A percentile compares a stretch with the other conserved stretches of the same genome.
These are phyloP conservation scores for Phialophora chinensis DNA, from an alignment of 2,329 filamentous ascomycete species.

Conservation along the genomic window DNA sequence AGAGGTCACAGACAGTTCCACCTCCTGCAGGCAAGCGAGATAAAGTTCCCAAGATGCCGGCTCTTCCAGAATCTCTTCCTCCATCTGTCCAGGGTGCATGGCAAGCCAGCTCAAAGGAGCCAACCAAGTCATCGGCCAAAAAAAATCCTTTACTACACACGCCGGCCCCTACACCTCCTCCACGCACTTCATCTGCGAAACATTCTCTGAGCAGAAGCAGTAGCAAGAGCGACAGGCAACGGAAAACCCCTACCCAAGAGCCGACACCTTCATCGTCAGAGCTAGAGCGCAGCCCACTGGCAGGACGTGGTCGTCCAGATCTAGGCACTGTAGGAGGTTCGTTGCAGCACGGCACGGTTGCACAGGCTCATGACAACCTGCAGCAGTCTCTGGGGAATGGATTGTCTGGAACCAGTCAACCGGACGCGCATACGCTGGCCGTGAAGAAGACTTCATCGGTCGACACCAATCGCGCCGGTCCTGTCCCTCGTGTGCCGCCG, in stretches of 20 bases:
- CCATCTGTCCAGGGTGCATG: neutral
- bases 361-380: constrained; percentile 40
- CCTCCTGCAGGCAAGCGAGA: constrained; percentile 28
- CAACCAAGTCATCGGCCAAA: constrained; percentile 42
- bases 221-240: constrained; percentile 30
- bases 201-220: constrained; percentile 33
- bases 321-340: constrained; percentile 35
- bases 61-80: constrained; percentile 22
- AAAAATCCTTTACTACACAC: constrained; percentile 42
- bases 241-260: constrained; percentile 9
- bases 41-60: constrained; percentile 35
- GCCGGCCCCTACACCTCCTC: constrained; percentile 39
- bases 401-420: constrained; percentile 69
- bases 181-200: constrained; percentile 39
- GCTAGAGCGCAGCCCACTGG: constrained; percentile 24
- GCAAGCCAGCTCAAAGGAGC: constrained; percentile 33
- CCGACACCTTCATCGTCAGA: constrained; percentile 20
- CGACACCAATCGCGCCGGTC: constrained; percentile 68
- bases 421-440: constrained; percentile 69
- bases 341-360: constrained; percentile 38
- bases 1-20: constrained; percentile 34
- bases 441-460: constrained; percentile 52
- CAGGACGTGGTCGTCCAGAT: constrained; percentile 37
- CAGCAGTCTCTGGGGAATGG: constrained; percentile 39
- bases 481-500: constrained; percentile 52